These are phyloP conservation scores for Inga leiocalycina DNA, from an alignment of 306 rosid genomes.

Conservation along the genomic window DNA sequence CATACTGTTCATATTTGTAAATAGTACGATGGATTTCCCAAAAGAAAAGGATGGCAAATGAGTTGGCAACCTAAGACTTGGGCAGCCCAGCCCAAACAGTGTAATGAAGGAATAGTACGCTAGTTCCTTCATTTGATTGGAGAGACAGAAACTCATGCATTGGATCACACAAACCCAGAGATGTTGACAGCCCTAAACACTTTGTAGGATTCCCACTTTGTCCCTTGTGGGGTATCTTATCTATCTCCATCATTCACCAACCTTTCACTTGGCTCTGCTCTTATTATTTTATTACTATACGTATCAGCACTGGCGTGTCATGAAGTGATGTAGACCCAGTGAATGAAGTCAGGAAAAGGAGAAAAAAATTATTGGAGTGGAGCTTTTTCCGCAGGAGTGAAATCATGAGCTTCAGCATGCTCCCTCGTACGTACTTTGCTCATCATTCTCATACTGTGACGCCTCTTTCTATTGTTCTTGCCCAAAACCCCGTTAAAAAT, in stretches of 20 bases:
- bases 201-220: background rate
- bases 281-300: background rate
- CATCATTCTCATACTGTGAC: slow-evolving; percentile 1
- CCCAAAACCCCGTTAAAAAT: background rate
- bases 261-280: background rate
- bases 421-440: slow-evolving; percentile 4
- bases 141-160: background rate
- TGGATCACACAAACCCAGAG: slow-evolving; percentile 16
- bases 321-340: background rate
- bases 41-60: background rate
- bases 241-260: background rate
- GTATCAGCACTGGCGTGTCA: background rate
- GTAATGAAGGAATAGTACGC: background rate
- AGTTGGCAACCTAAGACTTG: background rate
- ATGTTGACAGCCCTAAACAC: background rate
- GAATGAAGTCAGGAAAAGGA: background rate
- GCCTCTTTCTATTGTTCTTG: background rate
- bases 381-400: background rate
- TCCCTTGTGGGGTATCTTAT: slow-evolving; percentile 16
- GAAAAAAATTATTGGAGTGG: background rate
- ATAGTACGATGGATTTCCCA: no score
- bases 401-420: slow-evolving; percentile 33
- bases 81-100: background rate
- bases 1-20: no score
- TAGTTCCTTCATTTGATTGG: slow-evolving; percentile 1